phyloP scores from a whole-genome alignment of 768 basidiomycete species.

The Lactarius deliciosus region DNA sequence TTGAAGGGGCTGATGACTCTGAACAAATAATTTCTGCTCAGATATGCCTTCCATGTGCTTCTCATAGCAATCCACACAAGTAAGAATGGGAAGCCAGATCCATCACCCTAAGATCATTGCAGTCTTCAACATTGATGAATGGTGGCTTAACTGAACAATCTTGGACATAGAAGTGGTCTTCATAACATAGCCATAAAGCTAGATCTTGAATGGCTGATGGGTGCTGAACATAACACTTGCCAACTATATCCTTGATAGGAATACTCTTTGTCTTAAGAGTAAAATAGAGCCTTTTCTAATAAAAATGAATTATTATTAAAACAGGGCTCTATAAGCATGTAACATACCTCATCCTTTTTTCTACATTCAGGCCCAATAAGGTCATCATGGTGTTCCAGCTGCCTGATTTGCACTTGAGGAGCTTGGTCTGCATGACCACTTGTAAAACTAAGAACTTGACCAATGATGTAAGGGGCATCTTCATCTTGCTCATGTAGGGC shows the following conservation, averaged over 20 bases:
- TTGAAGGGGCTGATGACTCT: slow-evolving; percentile 46
- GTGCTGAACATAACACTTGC: slow-evolving; percentile 52
- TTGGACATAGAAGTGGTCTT: slow-evolving; percentile 49
- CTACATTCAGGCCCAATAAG: slow-evolving; percentile 31
- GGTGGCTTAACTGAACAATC: slow-evolving; percentile 1
- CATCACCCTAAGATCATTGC: slow-evolving; percentile 7
- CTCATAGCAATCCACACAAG: slow-evolving; percentile 47
- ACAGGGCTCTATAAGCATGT: neutral
- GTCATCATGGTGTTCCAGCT: slow-evolving; percentile 50
- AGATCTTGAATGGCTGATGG: slow-evolving; percentile 35
- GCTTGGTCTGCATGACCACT: slow-evolving; percentile 30
- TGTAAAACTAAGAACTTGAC: slow-evolving; percentile 50
- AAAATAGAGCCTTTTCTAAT: slow-evolving; percentile 43
- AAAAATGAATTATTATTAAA: slow-evolving; percentile 9
- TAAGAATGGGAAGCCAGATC: slow-evolving; percentile 32
- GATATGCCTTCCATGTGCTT: slow-evolving; percentile 37
- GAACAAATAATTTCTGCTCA: slow-evolving; percentile 36
- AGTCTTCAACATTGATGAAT: neutral
- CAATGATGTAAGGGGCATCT: slow-evolving; percentile 47
- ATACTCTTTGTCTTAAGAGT: slow-evolving; percentile 35
- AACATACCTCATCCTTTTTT: slow-evolving; percentile 23
- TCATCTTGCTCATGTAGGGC: slow-evolving; percentile 36
- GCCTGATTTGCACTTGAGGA: slow-evolving; percentile 40
- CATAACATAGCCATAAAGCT: slow-evolving; percentile 49
- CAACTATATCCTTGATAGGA: slow-evolving; percentile 47